Percentiles rank a stretch among this genome's conserved stretches.
Conservation (phyloP, 2,329 filamentous ascomycete species). For the Talaromyces sp. region DNA sequence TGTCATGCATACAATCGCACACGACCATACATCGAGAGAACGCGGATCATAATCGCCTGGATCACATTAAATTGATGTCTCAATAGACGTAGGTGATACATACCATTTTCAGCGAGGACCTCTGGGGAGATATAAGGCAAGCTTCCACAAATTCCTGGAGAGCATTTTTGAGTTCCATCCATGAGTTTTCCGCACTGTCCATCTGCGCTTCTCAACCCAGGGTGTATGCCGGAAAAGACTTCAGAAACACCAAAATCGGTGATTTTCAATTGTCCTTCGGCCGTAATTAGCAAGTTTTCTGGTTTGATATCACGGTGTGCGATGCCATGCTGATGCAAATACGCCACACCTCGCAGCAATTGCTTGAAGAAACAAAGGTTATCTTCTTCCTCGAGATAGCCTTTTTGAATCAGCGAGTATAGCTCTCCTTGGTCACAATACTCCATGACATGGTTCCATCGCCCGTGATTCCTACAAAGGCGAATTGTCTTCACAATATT, state of each 20-base stretch:
- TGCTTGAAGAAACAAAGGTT: constrained; percentile 87
- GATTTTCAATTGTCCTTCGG: constrained; percentile 79
- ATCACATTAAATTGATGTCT: constrained; percentile 8
- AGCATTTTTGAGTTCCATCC: constrained; percentile 65
- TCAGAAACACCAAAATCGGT: constrained; percentile 89
- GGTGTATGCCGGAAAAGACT: constrained; percentile 77
- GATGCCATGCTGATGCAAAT: constrained; percentile 78
- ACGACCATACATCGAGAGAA: constrained; percentile 79
- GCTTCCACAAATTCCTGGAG: constrained; percentile 78
- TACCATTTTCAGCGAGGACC: constrained; percentile 63
- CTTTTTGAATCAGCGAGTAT: constrained; percentile 67
- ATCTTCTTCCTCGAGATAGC: constrained; percentile 64
- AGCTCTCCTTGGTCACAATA: constrained; percentile 81
- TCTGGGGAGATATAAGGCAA: constrained; percentile 85
- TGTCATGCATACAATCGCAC: constrained; percentile 76
- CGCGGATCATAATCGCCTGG: constrained; percentile 65
- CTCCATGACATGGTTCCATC: constrained; percentile 92
- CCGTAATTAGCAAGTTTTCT: constrained; percentile 76
- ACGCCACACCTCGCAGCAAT: constrained; percentile 73
- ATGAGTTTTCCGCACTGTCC: constrained; percentile 72
- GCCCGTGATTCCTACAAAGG: constrained; percentile 67
- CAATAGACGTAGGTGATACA: constrained; percentile 32
- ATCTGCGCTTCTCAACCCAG: constrained; percentile 63
- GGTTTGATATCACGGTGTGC: constrained; percentile 89
- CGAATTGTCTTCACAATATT: constrained; percentile 80